Base-by-base conservation (phyloP, 2,329 filamentous ascomycete genomes). In the Conoideocrella luteorostrata region DNA sequence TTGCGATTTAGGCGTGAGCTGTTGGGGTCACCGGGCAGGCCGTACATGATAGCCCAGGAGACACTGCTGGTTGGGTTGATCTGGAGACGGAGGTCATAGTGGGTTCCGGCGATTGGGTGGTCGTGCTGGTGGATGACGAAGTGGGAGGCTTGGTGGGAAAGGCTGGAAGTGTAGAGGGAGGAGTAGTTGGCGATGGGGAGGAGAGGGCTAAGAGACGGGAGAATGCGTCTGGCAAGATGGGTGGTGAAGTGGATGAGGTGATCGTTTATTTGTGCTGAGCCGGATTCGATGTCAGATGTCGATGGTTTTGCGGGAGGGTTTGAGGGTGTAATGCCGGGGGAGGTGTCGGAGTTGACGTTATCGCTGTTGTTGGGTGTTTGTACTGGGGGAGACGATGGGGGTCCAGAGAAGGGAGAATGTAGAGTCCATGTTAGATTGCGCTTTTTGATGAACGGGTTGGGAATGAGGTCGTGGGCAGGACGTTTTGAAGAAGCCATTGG, bases 81-180 rank as follows among this genome's bases (percentile, higher is more conserved):
- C 58, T 87, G 82, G 15, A 87, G 66, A 3, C 83, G 71, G 17
- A 87, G 68, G 59, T 87, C 84, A 65, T 87, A 85, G 56, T 84
- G 79, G 1, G 72, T 71, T 20, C 83, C 82, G 9, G 83, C 80
- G 34, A 84, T 59, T 2, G 83, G 84, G 56, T 87, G 83, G 55
- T 86, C 82, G 56, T 88, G 82, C 56, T 88, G 82, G 58, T 87
- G 82, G 29, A 87, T 72, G 41, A 87, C 77, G 55, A 86, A 87
- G 57, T 82, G 78, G 7, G 69, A 64, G 15, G 70, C 70, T 13
- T 44, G 34, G 4, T 46, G 32, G 35, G 45, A 62, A 2, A 51
- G 53, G 37, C 61, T 61, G n/a, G 43, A 39, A 4, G 52, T 48
- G 44, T 71, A 74, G 7, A 73, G 61, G 7, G 53, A 47, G 4